Base-by-base conservation (phyloP, 129 eudicot species). In the Calendula officinalis region DNA sequence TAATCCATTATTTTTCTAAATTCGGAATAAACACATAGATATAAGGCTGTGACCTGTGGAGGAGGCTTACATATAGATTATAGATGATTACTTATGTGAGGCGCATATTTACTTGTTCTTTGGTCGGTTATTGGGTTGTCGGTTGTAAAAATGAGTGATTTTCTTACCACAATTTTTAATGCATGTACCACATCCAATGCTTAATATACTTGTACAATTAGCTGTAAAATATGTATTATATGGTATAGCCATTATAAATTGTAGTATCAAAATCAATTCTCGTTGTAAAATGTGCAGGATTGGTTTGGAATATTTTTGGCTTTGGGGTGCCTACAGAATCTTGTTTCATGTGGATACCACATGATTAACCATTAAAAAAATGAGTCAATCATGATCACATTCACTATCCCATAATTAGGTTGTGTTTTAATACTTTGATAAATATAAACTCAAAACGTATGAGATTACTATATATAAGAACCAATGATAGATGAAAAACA, bases 91-190 rank as follows among this genome's bases (percentile, higher is more conserved):
- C 8, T 51, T 51, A 60, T 58, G 62, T 14, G 45, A 41, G 3
- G 14, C 5, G 13, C 40, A 33, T 62, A 49, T 17, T 34, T 43
- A 72, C 36, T 62, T 62, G 70, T 56, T 42, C 55, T 17, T 54
- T 71, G 64, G 30, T 71, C 37, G 62, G 53, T 39, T 66, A 39
- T 41, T 56, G 37, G 64, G 30, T 67, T 67, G 72, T 67, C 5
- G 33, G 1, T 2, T 52, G 70, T n/a, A n/a, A n/a, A n/a, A n/a
- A n/a, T n/a, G n/a, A n/a, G n/a, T n/a, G n/a, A n/a, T n/a, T n/a
- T n/a, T n/a, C n/a, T n/a, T n/a, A n/a, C n/a, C n/a, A n/a, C n/a
- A n/a, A n/a, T n/a, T n/a, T n/a, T n/a, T n/a, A n/a, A n/a, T n/a
- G n/a, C n/a, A n/a, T n/a, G n/a, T n/a, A n/a, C n/a, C n/a, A n/a